Evolutionary conservation across 192 early-diverging fungal genomes (phyloP).

Genomic region (Umbelopsis ramanniana): DNA sequence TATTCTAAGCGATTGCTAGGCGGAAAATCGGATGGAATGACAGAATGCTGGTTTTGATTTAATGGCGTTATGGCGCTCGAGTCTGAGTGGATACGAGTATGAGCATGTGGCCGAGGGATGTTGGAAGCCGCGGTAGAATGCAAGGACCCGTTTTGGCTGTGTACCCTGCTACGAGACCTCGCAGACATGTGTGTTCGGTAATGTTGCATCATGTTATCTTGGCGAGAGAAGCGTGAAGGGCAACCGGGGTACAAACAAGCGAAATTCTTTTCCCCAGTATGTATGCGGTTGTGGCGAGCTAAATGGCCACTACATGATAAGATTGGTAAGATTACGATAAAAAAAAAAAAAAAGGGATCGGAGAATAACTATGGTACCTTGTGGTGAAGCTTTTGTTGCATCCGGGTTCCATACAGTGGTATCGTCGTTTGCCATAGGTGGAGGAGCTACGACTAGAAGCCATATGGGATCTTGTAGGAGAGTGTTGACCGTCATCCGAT

Average conservation of each 20-base stretch:
- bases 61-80: conserved; percentile 20
- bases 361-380: conserved; percentile 43
- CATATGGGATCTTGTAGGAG: conserved; percentile 14
- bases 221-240: conserved; percentile 74
- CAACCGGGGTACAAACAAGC: conserved; percentile 70
- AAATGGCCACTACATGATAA: conserved; percentile 68
- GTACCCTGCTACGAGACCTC: conserved; percentile 55
- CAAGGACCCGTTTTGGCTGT: conserved; percentile 21
- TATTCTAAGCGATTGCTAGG: background rate
- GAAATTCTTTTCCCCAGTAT: conserved; percentile 83
- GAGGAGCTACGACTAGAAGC: background rate
- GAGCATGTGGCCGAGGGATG: conserved; percentile 21
- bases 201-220: conserved; percentile 91
- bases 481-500: background rate
- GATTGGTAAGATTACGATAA: conserved; percentile 12
- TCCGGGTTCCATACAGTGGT: conserved; percentile 61
- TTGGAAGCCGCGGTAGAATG: conserved; percentile 22
- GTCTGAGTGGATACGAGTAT: conserved; percentile 21
- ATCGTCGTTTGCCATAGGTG: conserved; percentile 56
- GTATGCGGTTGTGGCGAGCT: conserved; percentile 80
- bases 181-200: conserved; percentile 77
- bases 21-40: conserved; percentile 15
- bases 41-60: conserved; percentile 14
- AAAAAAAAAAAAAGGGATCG: conserved; percentile 18
- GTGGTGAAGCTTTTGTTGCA: conserved; percentile 84